Evolutionary conservation across 2,329 filamentous ascomycete species (phyloP).

Genomic region (Colletotrichum sp.): DNA sequence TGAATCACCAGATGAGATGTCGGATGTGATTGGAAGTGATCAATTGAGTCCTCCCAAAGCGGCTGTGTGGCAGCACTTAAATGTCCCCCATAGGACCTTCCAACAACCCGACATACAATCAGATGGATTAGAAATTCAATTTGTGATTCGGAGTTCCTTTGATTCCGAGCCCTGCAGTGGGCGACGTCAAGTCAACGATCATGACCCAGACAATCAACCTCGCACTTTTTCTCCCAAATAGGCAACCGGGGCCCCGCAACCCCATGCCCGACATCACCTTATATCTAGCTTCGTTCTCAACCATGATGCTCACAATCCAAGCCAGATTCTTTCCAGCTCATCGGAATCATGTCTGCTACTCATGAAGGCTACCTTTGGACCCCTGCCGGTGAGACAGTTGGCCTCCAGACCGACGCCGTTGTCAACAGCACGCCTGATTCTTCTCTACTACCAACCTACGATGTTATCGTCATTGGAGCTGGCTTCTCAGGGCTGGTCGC

Average conservation of each 20-base stretch:
- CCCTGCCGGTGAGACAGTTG: rapidly evolving
- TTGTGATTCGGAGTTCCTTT: neutral
- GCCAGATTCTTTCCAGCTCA: neutral
- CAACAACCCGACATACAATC: neutral
- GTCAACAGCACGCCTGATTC: neutral
- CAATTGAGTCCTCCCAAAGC: neutral
- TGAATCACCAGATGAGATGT: rapidly evolving
- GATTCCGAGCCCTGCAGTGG: neutral
- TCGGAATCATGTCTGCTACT: neutral
- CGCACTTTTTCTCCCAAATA: neutral
- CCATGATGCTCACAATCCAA: neutral
- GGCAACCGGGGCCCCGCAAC: neutral
- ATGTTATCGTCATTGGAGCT: neutral
- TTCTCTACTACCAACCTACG: neutral
- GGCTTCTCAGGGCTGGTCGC: neutral
- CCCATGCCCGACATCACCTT: neutral
- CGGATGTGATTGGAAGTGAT: neutral
- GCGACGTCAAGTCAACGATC: neutral
- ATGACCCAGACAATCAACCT: neutral
- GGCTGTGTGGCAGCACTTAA: neutral
- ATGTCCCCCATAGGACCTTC: rapidly evolving
- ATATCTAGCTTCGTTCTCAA: neutral
- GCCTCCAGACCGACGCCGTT: neutral
- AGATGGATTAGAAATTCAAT: neutral
- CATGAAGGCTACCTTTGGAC: neutral